phyloP scores from a whole-genome alignment of 768 basidiomycete genomes.

The Russula vinacea region DNA sequence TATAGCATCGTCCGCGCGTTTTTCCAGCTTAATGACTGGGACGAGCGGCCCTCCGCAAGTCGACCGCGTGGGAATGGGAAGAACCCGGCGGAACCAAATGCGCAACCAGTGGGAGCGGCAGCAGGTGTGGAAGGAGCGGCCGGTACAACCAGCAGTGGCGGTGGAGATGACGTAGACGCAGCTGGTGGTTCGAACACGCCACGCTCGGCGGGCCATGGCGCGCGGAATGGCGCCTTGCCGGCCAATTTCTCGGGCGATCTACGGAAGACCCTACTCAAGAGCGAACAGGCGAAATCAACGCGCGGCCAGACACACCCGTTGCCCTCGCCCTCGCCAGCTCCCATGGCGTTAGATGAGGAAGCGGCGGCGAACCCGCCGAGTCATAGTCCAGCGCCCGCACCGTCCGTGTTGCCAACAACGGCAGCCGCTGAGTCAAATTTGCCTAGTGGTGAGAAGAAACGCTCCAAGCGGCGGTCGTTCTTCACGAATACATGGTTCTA shows the following conservation, averaged over 20 bases:
- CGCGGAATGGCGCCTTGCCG: constrained; percentile 24
- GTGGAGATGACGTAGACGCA: constrained; percentile 8
- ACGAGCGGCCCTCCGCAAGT: constrained; percentile 16
- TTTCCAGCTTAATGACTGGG: constrained; percentile 39
- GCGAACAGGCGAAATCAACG: constrained; percentile 74
- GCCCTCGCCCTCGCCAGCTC: constrained; percentile 57
- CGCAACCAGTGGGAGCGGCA: constrained; percentile 2
- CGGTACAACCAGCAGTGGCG: neutral
- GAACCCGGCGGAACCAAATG: constrained; percentile 5
- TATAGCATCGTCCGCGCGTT: constrained; percentile 73
- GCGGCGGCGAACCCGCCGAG: constrained; percentile 4
- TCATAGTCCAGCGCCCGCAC: constrained; percentile 3
- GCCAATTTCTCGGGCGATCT: constrained; percentile 50
- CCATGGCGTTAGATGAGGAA: constrained; percentile 39
- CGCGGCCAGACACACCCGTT: constrained; percentile 51
- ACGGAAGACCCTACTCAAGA: constrained; percentile 77
- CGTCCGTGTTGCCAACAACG: neutral
- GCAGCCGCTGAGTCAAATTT: neutral
- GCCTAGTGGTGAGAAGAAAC: constrained; percentile 31
- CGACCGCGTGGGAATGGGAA: constrained; percentile 17
- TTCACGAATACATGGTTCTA: constrained; percentile 92
- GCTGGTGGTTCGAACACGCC: neutral
- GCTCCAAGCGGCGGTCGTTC: constrained; percentile 56
- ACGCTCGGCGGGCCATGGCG: constrained; percentile 5
- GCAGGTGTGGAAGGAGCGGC: neutral